Percentiles rank a stretch among this genome's conserved stretches.
Conservation (phyloP, 176 grass and related monocot species). For the Carex myosuroides region DNA sequence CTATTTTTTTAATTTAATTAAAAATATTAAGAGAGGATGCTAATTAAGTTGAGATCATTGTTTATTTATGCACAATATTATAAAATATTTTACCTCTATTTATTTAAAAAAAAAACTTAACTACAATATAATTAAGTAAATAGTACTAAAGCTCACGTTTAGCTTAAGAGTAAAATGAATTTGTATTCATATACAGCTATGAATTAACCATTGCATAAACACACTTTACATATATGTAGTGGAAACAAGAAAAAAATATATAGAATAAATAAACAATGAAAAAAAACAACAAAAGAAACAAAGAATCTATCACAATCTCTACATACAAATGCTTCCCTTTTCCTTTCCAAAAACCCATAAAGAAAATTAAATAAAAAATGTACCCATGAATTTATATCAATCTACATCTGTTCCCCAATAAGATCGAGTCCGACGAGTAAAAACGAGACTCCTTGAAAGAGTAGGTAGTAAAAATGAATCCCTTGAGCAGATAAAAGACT, state of each 20-base stretch:
- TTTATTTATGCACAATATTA: too few relatives aligned
- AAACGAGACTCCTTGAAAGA: conserved; percentile 74
- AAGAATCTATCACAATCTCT: conserved; percentile 5
- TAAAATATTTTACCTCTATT: too few relatives aligned
- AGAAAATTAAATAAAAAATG: neutral
- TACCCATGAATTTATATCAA: neutral
- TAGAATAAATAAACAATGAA: conserved; percentile 9
- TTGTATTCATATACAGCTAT: neutral
- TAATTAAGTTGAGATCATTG: too few relatives aligned
- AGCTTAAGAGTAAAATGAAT: neutral
- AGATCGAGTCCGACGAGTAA: conserved; percentile 71
- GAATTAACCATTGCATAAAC: conserved; percentile 10
- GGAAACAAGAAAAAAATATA: neutral
- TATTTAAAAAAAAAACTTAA: too few relatives aligned
- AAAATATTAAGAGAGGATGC: too few relatives aligned
- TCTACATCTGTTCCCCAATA: conserved; percentile 61
- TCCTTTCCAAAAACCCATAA: neutral
- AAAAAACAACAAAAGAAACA: neutral
- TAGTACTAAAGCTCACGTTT: too few relatives aligned
- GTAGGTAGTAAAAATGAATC: conserved; percentile 84
- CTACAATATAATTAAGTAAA: too few relatives aligned
- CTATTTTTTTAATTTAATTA: too few relatives aligned
- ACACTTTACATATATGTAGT: neutral
- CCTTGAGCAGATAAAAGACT: conserved; percentile 73
- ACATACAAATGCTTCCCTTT: neutral